A percentile compares a stretch with the other conserved stretches of the same genome.
phyloP scores from a whole-genome alignment of 305 asterid species.

The Fraxinus floribunda region DNA sequence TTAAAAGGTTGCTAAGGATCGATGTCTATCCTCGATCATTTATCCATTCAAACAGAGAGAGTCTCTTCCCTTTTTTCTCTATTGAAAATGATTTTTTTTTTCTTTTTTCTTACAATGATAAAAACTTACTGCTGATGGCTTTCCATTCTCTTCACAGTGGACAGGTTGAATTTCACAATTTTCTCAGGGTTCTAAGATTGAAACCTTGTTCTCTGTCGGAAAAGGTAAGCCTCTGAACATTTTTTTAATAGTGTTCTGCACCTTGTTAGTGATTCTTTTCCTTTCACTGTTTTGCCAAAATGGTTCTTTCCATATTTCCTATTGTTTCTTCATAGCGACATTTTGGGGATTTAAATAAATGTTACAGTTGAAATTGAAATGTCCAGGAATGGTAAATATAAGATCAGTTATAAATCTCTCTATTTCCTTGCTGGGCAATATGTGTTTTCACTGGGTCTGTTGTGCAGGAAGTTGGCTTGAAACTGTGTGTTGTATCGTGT shows the following conservation, averaged over 20 bases:
- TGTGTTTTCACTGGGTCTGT: neutral
- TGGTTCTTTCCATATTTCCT: neutral
- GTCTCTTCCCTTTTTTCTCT: slow-evolving; percentile 7
- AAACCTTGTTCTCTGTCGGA: slow-evolving; percentile 72
- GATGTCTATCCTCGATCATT: neutral
- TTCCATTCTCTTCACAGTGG: slow-evolving; percentile 55
- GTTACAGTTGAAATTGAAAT: neutral
- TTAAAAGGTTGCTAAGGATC: neutral
- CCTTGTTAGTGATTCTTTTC: slow-evolving; percentile 9
- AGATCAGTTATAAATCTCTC: neutral
- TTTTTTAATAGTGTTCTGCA: neutral
- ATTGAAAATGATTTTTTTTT: neutral
- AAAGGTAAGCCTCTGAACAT: slow-evolving; percentile 46
- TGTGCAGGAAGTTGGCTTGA: slow-evolving; percentile 2
- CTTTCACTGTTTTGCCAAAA: slow-evolving; percentile 12
- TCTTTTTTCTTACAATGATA: slow-evolving; percentile 1
- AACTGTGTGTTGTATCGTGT: neutral
- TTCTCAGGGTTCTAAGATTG: slow-evolving; percentile 64
- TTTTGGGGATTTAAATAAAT: neutral
- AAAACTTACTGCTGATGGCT: slow-evolving; percentile 25
- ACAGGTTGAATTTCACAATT: slow-evolving; percentile 60
- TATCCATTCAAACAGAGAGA: slow-evolving; percentile 1
- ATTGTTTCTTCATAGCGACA: neutral
- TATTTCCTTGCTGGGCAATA: neutral
- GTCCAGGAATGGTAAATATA: neutral